phyloP scores from a whole-genome alignment of 352 stramenopile species.

The Phytophthora macrochlamydospora region DNA sequence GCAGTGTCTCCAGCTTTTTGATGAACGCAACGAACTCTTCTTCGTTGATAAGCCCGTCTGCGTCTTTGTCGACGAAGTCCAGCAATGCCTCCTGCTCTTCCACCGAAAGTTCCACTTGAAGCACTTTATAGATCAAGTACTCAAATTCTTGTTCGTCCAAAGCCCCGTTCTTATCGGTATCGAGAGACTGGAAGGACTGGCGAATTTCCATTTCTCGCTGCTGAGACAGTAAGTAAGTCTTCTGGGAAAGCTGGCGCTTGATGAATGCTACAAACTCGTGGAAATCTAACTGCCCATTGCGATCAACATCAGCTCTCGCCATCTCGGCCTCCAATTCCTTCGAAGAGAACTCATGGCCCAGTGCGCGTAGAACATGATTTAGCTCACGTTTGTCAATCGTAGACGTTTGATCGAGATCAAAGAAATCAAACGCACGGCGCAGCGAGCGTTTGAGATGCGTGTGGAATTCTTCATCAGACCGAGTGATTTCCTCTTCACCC shows the following conservation, averaged over 20 bases:
- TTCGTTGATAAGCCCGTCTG: constrained; percentile 66
- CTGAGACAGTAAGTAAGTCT: constrained; percentile 61
- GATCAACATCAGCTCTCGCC: constrained; percentile 58
- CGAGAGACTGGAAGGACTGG: constrained; percentile 68
- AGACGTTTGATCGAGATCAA: constrained; percentile 71
- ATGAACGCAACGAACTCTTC: constrained; percentile 82
- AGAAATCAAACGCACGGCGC: constrained; percentile 78
- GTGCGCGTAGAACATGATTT: constrained; percentile 61
- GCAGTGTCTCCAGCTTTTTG: constrained; percentile 63
- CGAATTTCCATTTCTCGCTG: constrained; percentile 79
- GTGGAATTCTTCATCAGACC: constrained; percentile 68
- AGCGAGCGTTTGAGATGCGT: constrained; percentile 65
- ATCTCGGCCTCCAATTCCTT: constrained; percentile 73
- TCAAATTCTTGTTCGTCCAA: constrained; percentile 81
- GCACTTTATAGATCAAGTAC: constrained; percentile 73
- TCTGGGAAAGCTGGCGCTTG: constrained; percentile 58
- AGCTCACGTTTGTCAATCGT: constrained; percentile 78
- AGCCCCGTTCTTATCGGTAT: constrained; percentile 67
- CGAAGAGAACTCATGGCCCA: constrained; percentile 74
- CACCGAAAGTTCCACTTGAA: constrained; percentile 74
- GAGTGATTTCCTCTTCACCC: constrained; percentile 23
- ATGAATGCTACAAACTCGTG: constrained; percentile 78
- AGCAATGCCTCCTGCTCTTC: constrained; percentile 76
- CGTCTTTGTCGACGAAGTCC: constrained; percentile 70
- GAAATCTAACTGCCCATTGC: constrained; percentile 75